Conservation (phyloP, 2,329 filamentous ascomycete species). For the Diaporthe australafricana region DNA sequence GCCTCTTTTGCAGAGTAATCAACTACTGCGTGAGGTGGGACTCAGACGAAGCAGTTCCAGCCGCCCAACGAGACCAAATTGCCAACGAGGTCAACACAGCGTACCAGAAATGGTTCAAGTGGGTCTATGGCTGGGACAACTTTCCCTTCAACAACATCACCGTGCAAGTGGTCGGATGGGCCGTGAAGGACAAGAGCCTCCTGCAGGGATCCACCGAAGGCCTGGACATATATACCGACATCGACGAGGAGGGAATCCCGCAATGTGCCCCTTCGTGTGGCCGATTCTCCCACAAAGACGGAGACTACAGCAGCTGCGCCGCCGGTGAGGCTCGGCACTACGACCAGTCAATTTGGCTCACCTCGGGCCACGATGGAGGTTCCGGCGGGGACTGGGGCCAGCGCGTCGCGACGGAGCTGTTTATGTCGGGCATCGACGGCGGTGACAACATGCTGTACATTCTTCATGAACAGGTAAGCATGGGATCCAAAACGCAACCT, state of each 20-base stretch:
- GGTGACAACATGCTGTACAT: constrained; percentile 50
- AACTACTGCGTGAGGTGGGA: constrained; percentile 60
- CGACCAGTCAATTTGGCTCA: constrained; percentile 60
- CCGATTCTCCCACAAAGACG: constrained; percentile 58
- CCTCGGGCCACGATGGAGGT: constrained; percentile 56
- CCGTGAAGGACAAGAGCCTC: constrained; percentile 10
- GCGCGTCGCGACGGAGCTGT: constrained; percentile 43
- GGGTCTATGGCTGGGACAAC: constrained; percentile 18
- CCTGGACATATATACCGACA: constrained; percentile 55
- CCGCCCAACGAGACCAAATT: constrained; percentile 51
- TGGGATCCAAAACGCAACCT: background rate
- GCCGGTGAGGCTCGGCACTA: constrained; percentile 55
- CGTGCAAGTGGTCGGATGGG: constrained; percentile 7
- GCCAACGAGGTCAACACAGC: constrained; percentile 42
- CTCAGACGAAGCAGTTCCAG: constrained; percentile 49
- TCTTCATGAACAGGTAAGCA: background rate
- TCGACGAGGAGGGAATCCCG: constrained; percentile 53
- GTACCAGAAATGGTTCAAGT: constrained; percentile 16
- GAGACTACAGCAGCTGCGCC: constrained; percentile 54
- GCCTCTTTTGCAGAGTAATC: constrained; percentile 37
- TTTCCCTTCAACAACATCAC: background rate
- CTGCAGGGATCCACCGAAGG: constrained; percentile 34
- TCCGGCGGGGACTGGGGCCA: constrained; percentile 61
- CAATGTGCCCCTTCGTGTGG: constrained; percentile 56
- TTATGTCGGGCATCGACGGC: background rate